phyloP scores from a whole-genome alignment of 768 basidiomycete genomes.

The Tylopilus subfusipes region DNA sequence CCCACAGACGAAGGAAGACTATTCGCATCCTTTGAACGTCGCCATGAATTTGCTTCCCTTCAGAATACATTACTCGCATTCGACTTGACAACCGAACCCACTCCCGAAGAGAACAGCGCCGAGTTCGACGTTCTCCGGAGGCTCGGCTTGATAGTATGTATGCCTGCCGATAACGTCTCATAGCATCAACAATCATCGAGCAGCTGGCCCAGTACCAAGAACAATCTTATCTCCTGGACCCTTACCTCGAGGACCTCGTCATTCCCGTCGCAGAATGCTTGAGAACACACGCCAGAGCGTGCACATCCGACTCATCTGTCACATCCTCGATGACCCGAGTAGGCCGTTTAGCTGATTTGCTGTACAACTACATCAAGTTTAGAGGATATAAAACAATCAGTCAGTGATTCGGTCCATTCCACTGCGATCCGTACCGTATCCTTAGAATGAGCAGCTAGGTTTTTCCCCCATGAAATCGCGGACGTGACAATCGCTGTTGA shows the following conservation, averaged over 20 bases:
- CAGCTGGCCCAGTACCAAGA: constrained; percentile 92
- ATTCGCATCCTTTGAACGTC: constrained; percentile 58
- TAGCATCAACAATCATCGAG: constrained; percentile 1
- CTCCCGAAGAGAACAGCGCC: constrained; percentile 39
- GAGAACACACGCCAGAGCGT: constrained; percentile 48
- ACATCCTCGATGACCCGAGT: constrained; percentile 39
- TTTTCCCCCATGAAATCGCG: constrained; percentile 88
- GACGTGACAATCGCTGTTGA: constrained; percentile 75
- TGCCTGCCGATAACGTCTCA: neutral
- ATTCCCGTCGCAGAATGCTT: constrained; percentile 67
- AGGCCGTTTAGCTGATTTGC: constrained; percentile 51
- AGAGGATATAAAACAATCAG: constrained; percentile 91
- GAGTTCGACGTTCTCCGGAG: constrained; percentile 43
- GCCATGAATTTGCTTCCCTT: constrained; percentile 53
- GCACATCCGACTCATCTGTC: constrained; percentile 28
- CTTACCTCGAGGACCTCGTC: constrained; percentile 77
- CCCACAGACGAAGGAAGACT: constrained; percentile 39
- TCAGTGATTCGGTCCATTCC: constrained; percentile 39
- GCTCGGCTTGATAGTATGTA: constrained; percentile 50
- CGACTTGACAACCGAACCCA: constrained; percentile 44
- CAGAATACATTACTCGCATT: constrained; percentile 50
- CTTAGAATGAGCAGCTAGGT: constrained; percentile 61
- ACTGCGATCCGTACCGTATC: constrained; percentile 5
- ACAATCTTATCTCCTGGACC: constrained; percentile 89
- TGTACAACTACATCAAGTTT: constrained; percentile 83